Conservation (phyloP, 306 rosid species). For the Spatholobus suberectus region DNA sequence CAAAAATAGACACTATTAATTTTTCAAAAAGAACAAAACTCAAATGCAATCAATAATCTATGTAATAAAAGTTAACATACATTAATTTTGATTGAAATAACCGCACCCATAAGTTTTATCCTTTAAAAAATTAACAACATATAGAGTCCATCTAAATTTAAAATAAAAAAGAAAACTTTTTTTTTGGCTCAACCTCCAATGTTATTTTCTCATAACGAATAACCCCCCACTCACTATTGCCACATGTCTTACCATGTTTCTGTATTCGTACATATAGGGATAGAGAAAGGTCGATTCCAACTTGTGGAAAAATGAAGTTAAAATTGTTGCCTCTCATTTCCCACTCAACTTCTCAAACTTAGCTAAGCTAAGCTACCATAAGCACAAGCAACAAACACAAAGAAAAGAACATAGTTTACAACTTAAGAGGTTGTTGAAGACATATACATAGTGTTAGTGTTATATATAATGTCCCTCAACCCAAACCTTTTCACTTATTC, state of each 20-base stretch:
- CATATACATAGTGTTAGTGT: neutral
- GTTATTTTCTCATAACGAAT: conserved; percentile 11
- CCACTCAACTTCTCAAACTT: neutral
- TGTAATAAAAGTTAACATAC: too few relatives aligned
- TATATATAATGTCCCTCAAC: conserved; percentile 31
- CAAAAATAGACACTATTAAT: neutral
- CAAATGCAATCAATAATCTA: too few relatives aligned
- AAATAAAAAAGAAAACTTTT: neutral
- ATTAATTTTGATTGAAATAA: too few relatives aligned
- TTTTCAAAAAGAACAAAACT: too few relatives aligned
- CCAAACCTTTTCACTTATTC: conserved; percentile 24
- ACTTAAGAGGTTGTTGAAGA: conserved; percentile 4
- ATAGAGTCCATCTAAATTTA: neutral
- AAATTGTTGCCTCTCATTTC: neutral
- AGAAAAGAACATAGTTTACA: neutral
- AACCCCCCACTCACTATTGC: neutral
- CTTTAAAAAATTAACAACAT: neutral
- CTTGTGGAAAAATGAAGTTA: conserved; percentile 15
- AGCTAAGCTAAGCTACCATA: neutral
- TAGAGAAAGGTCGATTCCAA: conserved; percentile 18
- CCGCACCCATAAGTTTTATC: too few relatives aligned
- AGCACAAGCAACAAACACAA: neutral
- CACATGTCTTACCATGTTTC: conserved; percentile 11
- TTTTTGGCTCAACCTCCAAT: conserved; percentile 26
- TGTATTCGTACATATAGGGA: neutral